phyloP scores from a whole-genome alignment of 2,329 filamentous ascomycete genomes.

The Boeremia exigua region DNA sequence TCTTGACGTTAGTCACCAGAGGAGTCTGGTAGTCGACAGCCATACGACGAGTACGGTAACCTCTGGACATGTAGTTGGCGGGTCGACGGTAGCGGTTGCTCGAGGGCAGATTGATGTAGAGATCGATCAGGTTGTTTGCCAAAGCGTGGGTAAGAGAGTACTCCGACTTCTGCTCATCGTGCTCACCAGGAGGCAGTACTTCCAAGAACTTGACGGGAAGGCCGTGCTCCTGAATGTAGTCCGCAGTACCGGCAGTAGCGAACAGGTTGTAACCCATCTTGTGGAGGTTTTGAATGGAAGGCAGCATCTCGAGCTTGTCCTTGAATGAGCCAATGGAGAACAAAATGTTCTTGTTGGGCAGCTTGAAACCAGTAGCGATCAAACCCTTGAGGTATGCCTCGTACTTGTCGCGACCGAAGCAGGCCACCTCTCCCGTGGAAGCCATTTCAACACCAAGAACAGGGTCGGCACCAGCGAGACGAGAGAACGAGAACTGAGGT shows the following conservation, averaged over 20 bases:
- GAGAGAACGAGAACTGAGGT: constrained; percentile 98
- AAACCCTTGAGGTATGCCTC: constrained; percentile 97
- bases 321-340: constrained; percentile 97
- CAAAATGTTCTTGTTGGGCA: constrained; percentile 94
- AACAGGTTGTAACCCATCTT: constrained; percentile 94
- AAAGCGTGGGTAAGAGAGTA: constrained; percentile 97
- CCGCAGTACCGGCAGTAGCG: constrained; percentile 93
- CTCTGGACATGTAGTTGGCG: constrained; percentile 98
- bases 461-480: constrained; percentile 92
- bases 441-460: constrained; percentile 99
- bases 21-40: constrained; percentile 98
- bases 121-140: constrained; percentile 94
- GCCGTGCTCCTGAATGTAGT: constrained; percentile 92
- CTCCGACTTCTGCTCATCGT: constrained; percentile 87
- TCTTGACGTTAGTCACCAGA: constrained; percentile 98
- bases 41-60: constrained; percentile 96
- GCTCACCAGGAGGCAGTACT: constrained; percentile 66
- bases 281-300: constrained; percentile 87
- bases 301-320: constrained; percentile 97
- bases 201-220: constrained; percentile 94
- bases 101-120: constrained; percentile 99
- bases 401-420: constrained; percentile 93
- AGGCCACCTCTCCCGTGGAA: constrained; percentile 96
- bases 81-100: constrained; percentile 96
- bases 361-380: constrained; percentile 92